Evolutionary conservation across 2,329 filamentous ascomycete species (phyloP).

Genomic region (Diaporthe destruens): DNA sequence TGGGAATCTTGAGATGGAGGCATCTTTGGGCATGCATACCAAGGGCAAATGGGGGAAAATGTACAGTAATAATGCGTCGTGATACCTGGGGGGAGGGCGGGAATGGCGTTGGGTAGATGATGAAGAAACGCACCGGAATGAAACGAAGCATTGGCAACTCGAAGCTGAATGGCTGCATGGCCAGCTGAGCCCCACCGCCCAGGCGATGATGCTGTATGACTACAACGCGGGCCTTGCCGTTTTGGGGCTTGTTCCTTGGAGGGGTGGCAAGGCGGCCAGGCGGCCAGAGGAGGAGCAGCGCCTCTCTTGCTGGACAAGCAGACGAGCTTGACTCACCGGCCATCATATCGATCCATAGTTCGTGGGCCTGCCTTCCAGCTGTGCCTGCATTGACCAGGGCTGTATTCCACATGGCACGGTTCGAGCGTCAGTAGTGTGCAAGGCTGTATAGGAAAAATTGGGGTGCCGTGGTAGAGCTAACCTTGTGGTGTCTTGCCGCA

Average conservation of each 20-base stretch:
- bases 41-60: slow-evolving; percentile 20
- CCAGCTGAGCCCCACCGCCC: slow-evolving; percentile 3
- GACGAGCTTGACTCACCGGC: slow-evolving; percentile 33
- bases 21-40: neutral
- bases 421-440: neutral
- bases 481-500: neutral
- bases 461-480: neutral
- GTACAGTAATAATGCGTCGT: slow-evolving; percentile 35
- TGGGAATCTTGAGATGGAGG: neutral
- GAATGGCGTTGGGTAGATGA: slow-evolving; percentile 25
- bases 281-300: neutral
- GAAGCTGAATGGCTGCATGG: neutral
- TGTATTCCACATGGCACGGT: neutral
- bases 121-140: slow-evolving; percentile 16
- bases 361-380: neutral
- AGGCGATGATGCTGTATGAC: slow-evolving; percentile 40
- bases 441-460: slow-evolving; percentile 13
- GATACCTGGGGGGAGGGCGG: slow-evolving; percentile 20
- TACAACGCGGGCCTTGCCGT: slow-evolving; percentile 40
- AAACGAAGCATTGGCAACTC: slow-evolving; percentile 30
- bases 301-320: neutral
- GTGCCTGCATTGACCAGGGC: neutral
- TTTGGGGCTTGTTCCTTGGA: slow-evolving; percentile 26
- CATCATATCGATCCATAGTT: slow-evolving; percentile 29
- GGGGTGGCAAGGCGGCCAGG: slow-evolving; percentile 13